These are phyloP conservation scores for Saccharomyces uvarum DNA, from an alignment of 1,139 yeast species.

Conservation along the genomic window DNA sequence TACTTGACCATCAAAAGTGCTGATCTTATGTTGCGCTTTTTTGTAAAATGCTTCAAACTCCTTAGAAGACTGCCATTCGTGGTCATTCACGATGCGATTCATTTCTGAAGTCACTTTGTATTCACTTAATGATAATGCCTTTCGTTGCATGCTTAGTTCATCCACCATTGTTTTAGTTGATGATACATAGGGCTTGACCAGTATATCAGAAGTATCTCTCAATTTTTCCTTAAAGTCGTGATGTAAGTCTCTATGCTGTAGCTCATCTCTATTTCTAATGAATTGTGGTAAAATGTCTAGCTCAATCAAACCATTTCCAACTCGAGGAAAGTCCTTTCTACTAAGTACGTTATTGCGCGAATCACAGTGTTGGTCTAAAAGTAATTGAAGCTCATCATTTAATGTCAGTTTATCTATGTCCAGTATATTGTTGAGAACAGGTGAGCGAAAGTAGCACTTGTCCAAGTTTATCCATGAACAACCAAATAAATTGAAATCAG, in stretches of 20 bases:
- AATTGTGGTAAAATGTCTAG: conserved; percentile 55
- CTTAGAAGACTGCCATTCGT: conserved; percentile 38
- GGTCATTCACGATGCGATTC: conserved; percentile 7
- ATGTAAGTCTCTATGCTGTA: conserved; percentile 45
- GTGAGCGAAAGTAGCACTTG: conserved; percentile 32
- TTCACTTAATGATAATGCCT: conserved; percentile 33
- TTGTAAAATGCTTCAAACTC: conserved; percentile 34
- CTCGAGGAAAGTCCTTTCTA: conserved; percentile 38
- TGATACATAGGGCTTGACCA: conserved; percentile 35
- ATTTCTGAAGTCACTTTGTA: conserved; percentile 23
- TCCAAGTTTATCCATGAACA: conserved; percentile 62
- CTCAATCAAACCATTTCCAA: conserved; percentile 59
- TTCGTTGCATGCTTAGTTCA: conserved; percentile 54
- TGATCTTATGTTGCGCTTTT: conserved; percentile 22
- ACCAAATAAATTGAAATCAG: conserved; percentile 79
- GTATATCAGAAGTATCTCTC: conserved; percentile 6
- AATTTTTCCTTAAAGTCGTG: conserved; percentile 39
- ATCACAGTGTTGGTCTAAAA: conserved; percentile 19
- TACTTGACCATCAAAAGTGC: conserved; percentile 7
- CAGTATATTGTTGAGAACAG: conserved; percentile 30
- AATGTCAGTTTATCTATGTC: conserved; percentile 22
- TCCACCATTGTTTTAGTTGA: conserved; percentile 56
- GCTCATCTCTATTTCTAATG: conserved; percentile 47
- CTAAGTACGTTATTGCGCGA: conserved; percentile 11
- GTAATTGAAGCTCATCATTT: conserved; percentile 26